Conservation (phyloP, 139 green algal genomes). For the Micractinium sp. region DNA sequence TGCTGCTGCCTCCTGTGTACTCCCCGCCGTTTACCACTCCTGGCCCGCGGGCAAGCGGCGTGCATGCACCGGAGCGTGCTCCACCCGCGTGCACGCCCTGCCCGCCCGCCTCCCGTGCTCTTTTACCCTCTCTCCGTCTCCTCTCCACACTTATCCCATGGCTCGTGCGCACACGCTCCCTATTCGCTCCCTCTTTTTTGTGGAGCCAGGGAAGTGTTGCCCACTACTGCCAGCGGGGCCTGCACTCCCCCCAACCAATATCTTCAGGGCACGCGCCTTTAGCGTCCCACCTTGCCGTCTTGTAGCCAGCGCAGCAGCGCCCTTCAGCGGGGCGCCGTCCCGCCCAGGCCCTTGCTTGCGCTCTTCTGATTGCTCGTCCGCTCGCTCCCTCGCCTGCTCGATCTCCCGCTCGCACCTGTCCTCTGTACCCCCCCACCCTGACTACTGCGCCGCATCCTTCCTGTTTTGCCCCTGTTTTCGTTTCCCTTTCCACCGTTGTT, state of each 20-base stretch:
- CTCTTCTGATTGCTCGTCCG: background rate
- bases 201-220: background rate
- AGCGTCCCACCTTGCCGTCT: conserved; percentile 2
- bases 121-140: background rate
- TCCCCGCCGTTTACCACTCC: background rate
- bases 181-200: background rate
- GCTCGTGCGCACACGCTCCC: background rate
- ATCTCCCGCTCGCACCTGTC: background rate
- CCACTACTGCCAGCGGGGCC: too few species aligned
- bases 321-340: background rate
- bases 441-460: background rate
- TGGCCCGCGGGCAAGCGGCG: background rate
- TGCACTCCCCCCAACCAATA: too few species aligned
- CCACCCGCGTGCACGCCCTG: background rate
- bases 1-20: background rate
- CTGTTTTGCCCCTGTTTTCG: background rate
- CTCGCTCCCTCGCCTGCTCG: background rate
- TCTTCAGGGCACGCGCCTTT: background rate
- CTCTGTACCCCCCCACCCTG: background rate
- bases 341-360: conserved; percentile 7
- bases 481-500: background rate
- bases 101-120: background rate
- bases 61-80: conserved; percentile 21
- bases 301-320: conserved; percentile 18
- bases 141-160: background rate